phyloP scores from a whole-genome alignment of 1,284 basidiomycete genomes.

The Thecaphora frezii region DNA sequence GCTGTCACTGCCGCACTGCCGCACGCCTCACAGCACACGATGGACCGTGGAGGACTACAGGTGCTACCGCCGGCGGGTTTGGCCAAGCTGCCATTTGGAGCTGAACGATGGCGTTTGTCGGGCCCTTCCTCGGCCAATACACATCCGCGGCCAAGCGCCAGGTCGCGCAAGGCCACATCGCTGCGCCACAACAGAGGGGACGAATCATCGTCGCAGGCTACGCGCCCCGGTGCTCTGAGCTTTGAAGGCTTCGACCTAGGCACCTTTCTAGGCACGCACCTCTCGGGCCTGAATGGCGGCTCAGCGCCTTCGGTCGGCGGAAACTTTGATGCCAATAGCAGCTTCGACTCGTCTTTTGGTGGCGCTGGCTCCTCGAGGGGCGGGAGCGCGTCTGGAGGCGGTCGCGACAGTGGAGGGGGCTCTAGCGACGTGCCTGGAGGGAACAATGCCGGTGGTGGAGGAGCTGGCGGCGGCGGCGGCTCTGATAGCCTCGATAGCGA shows the following conservation, averaged over 20 bases:
- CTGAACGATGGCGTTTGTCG: no score
- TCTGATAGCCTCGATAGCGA: constrained; percentile 22
- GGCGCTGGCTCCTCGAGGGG: constrained; percentile 15
- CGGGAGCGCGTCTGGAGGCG: constrained; percentile 4
- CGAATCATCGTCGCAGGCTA: no score
- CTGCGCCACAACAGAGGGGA: neutral
- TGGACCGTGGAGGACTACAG: neutral
- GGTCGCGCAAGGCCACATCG: neutral
- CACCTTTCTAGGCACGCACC: neutral
- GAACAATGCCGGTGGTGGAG: constrained; percentile 15
- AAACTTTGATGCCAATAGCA: constrained; percentile 8
- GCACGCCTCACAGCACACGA: no score
- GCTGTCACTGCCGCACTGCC: no score
- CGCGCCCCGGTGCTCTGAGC: no score
- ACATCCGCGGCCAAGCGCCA: neutral
- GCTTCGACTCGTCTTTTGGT: constrained; percentile 6
- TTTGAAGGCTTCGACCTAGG: neutral
- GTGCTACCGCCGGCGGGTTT: neutral
- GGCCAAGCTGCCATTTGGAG: no score
- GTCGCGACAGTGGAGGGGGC: constrained; percentile 1
- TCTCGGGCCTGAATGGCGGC: neutral
- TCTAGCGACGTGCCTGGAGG: constrained; percentile 5
- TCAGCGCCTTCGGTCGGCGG: neutral
- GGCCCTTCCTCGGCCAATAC: neutral
- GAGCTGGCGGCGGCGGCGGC: constrained; percentile 21